Evolutionary conservation across 768 basidiomycete genomes (phyloP).

Genomic region (Termitomyces heimii): DNA sequence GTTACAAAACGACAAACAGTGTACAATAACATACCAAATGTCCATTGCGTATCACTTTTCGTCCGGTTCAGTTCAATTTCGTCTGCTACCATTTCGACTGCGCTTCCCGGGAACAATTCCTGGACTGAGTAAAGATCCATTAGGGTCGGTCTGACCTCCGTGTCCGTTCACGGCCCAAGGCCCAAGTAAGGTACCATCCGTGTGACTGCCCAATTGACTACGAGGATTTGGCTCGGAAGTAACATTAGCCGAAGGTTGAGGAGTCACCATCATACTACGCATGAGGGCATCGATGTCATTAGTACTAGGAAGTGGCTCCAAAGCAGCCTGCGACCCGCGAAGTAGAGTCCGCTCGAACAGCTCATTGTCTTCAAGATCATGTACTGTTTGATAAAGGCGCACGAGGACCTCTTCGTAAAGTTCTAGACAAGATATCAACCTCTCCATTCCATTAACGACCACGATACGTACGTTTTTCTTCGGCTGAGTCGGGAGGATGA

Average conservation of each 20-base stretch:
- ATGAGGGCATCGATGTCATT: slow-evolving; percentile 44
- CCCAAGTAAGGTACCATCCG: slow-evolving; percentile 21
- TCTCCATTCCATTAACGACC: not conserved
- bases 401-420: slow-evolving; percentile 30
- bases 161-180: slow-evolving; percentile 29
- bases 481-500: slow-evolving; percentile 20
- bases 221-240: slow-evolving; percentile 1
- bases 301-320: slow-evolving; percentile 36
- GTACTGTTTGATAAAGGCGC: slow-evolving; percentile 30
- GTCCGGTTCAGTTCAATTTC: slow-evolving; percentile 8
- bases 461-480: slow-evolving; percentile 29
- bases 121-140: slow-evolving; percentile 4
- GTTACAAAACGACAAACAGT: no score
- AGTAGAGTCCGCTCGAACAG: slow-evolving; percentile 41
- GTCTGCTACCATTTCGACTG: slow-evolving; percentile 15
- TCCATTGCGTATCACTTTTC: not conserved
- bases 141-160: slow-evolving; percentile 3
- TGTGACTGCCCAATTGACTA: slow-evolving; percentile 9
- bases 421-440: slow-evolving; percentile 11
- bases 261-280: slow-evolving; percentile 44
- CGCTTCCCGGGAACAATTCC: slow-evolving; percentile 15
- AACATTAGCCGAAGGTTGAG: slow-evolving; percentile 11
- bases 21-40: slow-evolving; percentile 2
- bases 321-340: slow-evolving; percentile 38
- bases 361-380: slow-evolving; percentile 40